Conservation (phyloP, 148 eudicot genomes). For the Rhododendron williamsianum region DNA sequence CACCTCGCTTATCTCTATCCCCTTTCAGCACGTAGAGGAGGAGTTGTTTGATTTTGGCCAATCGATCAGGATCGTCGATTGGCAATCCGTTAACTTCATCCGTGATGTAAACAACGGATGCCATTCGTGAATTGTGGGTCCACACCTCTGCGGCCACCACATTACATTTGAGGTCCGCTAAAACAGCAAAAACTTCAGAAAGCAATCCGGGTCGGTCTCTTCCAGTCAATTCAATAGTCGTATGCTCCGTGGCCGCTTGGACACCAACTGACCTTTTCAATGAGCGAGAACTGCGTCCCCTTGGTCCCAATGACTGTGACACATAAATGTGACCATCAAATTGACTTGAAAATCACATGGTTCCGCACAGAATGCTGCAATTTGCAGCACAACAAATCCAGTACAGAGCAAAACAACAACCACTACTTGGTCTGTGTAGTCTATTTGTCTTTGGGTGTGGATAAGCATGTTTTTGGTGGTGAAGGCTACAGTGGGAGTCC, state of each 20-base stretch:
- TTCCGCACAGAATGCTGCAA: not conserved
- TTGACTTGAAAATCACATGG: constrained; percentile 5
- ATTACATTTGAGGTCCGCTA: constrained; percentile 69
- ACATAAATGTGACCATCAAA: not conserved
- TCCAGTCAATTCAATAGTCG: constrained; percentile 76
- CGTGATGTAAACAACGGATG: constrained; percentile 71
- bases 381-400: not conserved
- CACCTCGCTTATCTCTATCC: constrained; percentile 54
- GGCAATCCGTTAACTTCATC: constrained; percentile 56
- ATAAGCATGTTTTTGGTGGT: not conserved
- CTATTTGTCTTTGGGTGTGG: constrained; percentile 10
- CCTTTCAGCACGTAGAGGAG: constrained; percentile 65
- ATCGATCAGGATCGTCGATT: constrained; percentile 52
- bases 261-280: constrained; percentile 59
- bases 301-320: constrained; percentile 73
- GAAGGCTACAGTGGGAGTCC: not conserved
- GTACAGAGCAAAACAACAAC: not conserved
- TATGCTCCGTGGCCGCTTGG: constrained; percentile 61
- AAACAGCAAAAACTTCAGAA: constrained; percentile 82
- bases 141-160: constrained; percentile 82
- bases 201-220: constrained; percentile 86
- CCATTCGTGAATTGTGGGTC: constrained; percentile 95
- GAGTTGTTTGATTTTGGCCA: constrained; percentile 65
- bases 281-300: constrained; percentile 68
- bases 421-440: constrained; percentile 12